These are phyloP conservation scores for Geum urbanum DNA, from an alignment of 306 rosid genomes.

Conservation along the genomic window DNA sequence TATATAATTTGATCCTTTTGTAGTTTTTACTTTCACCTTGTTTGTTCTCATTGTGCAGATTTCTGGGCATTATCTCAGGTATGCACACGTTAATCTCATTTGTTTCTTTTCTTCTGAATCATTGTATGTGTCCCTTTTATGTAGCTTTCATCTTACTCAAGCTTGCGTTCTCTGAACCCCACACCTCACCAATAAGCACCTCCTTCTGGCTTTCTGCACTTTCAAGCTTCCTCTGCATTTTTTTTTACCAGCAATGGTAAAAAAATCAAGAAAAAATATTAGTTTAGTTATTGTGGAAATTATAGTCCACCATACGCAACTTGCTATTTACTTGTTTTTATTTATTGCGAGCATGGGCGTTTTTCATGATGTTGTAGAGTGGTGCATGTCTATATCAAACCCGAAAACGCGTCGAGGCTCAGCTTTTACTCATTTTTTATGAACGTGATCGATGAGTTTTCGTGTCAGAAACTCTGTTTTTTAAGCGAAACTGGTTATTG, in stretches of 20 bases:
- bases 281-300: too few relatives aligned
- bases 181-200: constrained; percentile 26
- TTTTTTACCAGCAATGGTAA: constrained; percentile 1
- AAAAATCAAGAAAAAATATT: background rate
- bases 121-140: background rate
- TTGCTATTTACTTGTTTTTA: background rate
- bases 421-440: background rate
- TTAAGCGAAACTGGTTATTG: background rate
- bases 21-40: background rate
- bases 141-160: constrained; percentile 19
- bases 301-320: background rate
- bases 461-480: background rate
- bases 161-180: constrained; percentile 8
- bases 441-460: background rate
- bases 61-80: constrained; percentile 26
- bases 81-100: constrained; percentile 28
- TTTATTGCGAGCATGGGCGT: background rate
- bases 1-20: background rate
- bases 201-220: constrained; percentile 25
- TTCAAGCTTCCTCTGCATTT: background rate
- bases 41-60: constrained; percentile 9
- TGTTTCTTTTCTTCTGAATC: constrained; percentile 16
- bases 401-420: constrained; percentile 8
- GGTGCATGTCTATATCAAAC: background rate
- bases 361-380: background rate